These are phyloP conservation scores for Scytalidium lignicola DNA, from an alignment of 2,329 filamentous ascomycete species.

Conservation along the genomic window DNA sequence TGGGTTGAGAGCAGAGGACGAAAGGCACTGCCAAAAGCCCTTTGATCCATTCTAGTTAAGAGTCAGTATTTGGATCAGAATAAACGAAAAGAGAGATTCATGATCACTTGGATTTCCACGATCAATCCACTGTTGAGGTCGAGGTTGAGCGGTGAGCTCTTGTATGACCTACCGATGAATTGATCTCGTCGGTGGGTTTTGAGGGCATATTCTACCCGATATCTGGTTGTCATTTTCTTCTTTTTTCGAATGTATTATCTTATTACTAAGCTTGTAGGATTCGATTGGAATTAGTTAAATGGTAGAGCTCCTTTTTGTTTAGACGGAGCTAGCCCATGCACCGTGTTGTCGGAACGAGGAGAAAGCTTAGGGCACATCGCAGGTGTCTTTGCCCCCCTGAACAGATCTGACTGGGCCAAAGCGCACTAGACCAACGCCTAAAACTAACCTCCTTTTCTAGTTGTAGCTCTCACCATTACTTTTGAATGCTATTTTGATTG, in stretches of 20 bases:
- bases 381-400: not conserved
- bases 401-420: too few species aligned
- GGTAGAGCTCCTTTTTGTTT: not conserved
- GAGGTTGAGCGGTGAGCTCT: not conserved
- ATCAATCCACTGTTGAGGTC: not conserved
- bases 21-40: conserved; percentile 90
- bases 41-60: conserved; percentile 82
- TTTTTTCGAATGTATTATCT: not conserved
- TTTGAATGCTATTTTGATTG: too few species aligned
- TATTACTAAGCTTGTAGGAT: not conserved
- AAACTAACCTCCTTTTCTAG: too few species aligned
- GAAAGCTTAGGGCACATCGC: not conserved
- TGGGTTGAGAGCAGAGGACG: conserved; percentile 92
- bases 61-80: conserved; percentile 1
- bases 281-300: not conserved
- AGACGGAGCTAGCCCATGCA: too few species aligned
- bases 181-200: conserved; percentile 90
- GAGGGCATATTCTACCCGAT: conserved; percentile 67
- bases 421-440: too few species aligned
- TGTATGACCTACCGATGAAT: conserved; percentile 59
- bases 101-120: not conserved
- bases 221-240: conserved; percentile 53
- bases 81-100: not conserved
- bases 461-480: too few species aligned
- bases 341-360: not conserved